Base-by-base conservation (phyloP, 371 early-diverging fungal species). In the Homolaphlyctis polyrhiza region DNA sequence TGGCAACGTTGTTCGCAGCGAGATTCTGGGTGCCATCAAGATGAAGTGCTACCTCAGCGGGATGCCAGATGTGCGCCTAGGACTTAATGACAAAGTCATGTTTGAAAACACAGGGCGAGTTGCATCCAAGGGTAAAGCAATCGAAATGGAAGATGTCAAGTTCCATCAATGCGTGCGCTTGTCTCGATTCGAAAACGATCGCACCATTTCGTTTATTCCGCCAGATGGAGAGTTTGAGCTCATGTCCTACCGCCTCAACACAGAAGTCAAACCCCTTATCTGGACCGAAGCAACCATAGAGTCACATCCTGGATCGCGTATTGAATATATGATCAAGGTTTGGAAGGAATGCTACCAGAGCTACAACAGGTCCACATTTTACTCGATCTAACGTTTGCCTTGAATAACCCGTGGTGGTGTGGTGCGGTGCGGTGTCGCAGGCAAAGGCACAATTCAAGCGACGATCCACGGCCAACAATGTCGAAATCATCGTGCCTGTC, bases 121-220 rank as follows among this genome's bases (percentile, higher is more conserved):
- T 27, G 68, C 88, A 27, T 82, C 88, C 4, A 90, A 91, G 70
- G 90, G 95, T 60, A 97, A 96, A 72, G 92, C 97, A 2, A 91
- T 98, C 35, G 99, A 98, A 67, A 94, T 98, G 94, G 99, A 98
- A 77, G 99, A 98, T 74, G 94, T 96, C 69, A 95, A 96, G 68
- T 98, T 98, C 82, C 99, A 98, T 66, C 95, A 94, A 70, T 94
- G 95, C 66, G 93, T 93, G 23, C 88, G 87, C 60, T 73, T 93
- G 27, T 89, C 89, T 25, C 87, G 85, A 62, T 93, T 91, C 72
- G 92, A 91, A 64, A 83, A 75, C 35, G 90, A 91, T 48, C 76
- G 91, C 55, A 90, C 88, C 6, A 94, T 94, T 68, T 88, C 86
- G 62, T 93, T 92, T 76, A 86, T 93, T 55, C 94, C 94, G 33